A percentile compares a stretch with the other conserved stretches of the same genome.
Conservation (phyloP, 352 stramenopile genomes). For the Phytopythium aichiense region DNA sequence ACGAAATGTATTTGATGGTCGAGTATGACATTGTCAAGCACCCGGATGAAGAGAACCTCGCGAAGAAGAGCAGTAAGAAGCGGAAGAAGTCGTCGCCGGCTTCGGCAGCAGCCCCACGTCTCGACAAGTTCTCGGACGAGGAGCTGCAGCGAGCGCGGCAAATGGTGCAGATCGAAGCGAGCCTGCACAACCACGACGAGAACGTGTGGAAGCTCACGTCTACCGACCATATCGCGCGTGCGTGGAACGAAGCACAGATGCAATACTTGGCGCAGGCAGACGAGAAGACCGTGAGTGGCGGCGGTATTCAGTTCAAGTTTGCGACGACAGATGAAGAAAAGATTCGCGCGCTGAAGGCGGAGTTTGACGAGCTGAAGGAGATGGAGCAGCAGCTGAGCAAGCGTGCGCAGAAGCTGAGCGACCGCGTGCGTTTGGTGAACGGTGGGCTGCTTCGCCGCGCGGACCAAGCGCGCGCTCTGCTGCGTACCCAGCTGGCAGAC, state of each 20-base stretch:
- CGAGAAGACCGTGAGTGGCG: constrained; percentile 10
- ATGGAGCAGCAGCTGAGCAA: constrained; percentile 52
- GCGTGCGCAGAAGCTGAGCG: constrained; percentile 69
- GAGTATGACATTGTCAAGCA: constrained; percentile 59
- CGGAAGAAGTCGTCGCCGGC: constrained; percentile 40
- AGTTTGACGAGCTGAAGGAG: constrained; percentile 71
- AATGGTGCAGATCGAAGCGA: constrained; percentile 80
- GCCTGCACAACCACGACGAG: constrained; percentile 22
- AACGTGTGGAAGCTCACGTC: constrained; percentile 39
- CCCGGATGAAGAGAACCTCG: constrained; percentile 24
- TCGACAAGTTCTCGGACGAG: constrained; percentile 55
- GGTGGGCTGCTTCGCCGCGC: constrained; percentile 52
- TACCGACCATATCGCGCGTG: constrained; percentile 10
- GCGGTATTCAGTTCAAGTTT: constrained; percentile 37
- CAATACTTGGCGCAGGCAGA: constrained; percentile 31
- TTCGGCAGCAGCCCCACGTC: constrained; percentile 13
- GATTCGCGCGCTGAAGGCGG: constrained; percentile 40
- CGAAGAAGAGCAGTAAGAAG: constrained; percentile 56
- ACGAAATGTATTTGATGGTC: constrained; percentile 67
- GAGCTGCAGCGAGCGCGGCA: constrained; percentile 61
- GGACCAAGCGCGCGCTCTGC: constrained; percentile 26
- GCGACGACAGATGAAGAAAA: constrained; percentile 35
- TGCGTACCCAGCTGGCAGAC: constrained; percentile 34
- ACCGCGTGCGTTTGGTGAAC: constrained; percentile 59
- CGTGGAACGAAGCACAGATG: constrained; percentile 40